phyloP scores from a whole-genome alignment of 371 early-diverging fungal genomes.

The Massospora cicadina region DNA sequence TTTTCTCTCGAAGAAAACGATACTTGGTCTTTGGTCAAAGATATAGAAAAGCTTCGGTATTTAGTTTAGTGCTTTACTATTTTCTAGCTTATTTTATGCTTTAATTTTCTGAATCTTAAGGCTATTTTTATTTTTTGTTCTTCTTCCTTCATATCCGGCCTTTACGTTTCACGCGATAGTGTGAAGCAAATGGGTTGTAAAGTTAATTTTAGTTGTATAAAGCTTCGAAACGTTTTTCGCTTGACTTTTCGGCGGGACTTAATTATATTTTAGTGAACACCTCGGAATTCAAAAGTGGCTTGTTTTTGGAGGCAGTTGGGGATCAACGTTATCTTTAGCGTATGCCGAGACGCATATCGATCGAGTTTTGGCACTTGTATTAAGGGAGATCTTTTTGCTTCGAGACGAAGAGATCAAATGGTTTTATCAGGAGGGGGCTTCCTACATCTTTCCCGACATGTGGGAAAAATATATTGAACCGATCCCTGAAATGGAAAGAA shows the following conservation, averaged over 20 bases:
- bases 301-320: constrained; percentile 40
- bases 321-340: constrained; percentile 25
- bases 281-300: constrained; percentile 39
- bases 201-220: too few relatives aligned
- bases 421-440: constrained; percentile 37
- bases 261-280: constrained; percentile 15
- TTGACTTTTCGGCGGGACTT: too few relatives aligned
- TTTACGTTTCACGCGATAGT: too few relatives aligned
- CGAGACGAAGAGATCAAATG: constrained; percentile 30
- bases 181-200: too few relatives aligned
- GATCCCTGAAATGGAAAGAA: constrained; percentile 37
- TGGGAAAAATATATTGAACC: constrained; percentile 34
- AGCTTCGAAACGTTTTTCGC: too few relatives aligned
- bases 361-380: constrained; percentile 33
- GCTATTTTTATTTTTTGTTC: not conserved
- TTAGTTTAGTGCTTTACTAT: too few relatives aligned
- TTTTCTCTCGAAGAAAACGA: constrained; percentile 32
- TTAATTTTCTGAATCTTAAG: not conserved
- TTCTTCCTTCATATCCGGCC: not conserved
- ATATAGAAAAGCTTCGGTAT: constrained; percentile 29
- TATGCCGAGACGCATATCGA: constrained; percentile 37
- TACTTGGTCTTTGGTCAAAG: constrained; percentile 32
- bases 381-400: constrained; percentile 41
- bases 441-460: constrained; percentile 31
- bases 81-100: too few relatives aligned